These are phyloP conservation scores for Xylaria sp. DNA, from an alignment of 2,329 filamentous ascomycete species.

Conservation along the genomic window DNA sequence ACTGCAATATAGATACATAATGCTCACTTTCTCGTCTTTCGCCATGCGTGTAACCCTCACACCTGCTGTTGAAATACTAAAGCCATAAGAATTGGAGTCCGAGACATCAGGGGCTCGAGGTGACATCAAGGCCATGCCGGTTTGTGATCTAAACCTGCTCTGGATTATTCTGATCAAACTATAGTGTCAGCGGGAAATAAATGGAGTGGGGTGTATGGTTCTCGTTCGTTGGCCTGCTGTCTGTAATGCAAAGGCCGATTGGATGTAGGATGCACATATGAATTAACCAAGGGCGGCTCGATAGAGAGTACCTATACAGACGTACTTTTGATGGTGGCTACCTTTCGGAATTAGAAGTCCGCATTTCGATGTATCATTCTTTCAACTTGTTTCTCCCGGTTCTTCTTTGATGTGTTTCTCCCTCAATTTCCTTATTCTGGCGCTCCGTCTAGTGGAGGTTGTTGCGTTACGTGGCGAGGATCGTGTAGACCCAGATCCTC, in stretches of 20 bases:
- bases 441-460: no score
- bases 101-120: background rate
- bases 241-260: no score
- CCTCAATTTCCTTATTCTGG: background rate
- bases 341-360: background rate
- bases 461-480: no score
- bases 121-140: background rate
- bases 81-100: background rate
- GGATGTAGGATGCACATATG: background rate
- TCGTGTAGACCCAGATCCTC: no score
- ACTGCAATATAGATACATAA: background rate
- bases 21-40: background rate
- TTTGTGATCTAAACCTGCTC: background rate
- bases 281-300: background rate
- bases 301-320: background rate
- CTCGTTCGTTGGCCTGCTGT: background rate
- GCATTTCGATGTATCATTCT: background rate
- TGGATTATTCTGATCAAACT: no score
- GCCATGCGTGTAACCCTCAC: no score
- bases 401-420: background rate
- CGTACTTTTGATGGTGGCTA: background rate
- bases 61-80: background rate
- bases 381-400: background rate
- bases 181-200: background rate
- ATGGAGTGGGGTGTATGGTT: background rate